Evolutionary conservation across 257 asterid species (phyloP).

Genomic region (Sherardia arvensis): DNA sequence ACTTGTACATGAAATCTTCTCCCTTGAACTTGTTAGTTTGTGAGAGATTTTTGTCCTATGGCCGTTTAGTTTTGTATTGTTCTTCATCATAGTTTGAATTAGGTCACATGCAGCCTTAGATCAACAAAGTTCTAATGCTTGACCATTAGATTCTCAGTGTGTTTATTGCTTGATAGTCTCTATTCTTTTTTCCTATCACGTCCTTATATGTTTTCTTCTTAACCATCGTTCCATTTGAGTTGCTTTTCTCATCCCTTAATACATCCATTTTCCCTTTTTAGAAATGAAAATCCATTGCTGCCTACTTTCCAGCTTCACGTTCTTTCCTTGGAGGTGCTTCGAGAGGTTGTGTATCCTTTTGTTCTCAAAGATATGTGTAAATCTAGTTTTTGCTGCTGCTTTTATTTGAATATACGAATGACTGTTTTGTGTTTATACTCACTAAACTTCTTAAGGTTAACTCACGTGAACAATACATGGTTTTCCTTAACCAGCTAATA

Average conservation of each 20-base stretch:
- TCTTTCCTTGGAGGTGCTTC: slow-evolving; percentile 84
- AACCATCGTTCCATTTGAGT: neutral
- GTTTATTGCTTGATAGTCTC: neutral
- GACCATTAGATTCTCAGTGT: neutral
- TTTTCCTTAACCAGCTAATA: slow-evolving; percentile 54
- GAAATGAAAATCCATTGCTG: slow-evolving; percentile 43
- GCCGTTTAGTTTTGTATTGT: neutral
- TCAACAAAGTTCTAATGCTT: neutral
- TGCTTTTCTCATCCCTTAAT: slow-evolving; percentile 7
- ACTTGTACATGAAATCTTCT: neutral
- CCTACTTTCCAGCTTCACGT: slow-evolving; percentile 67
- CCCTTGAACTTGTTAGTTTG: neutral
- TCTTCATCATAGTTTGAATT: neutral
- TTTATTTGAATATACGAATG: neutral
- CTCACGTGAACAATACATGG: slow-evolving; percentile 11
- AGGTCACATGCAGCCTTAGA: neutral
- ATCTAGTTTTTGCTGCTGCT: too few species aligned
- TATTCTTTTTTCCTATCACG: neutral
- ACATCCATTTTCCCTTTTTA: slow-evolving; percentile 28
- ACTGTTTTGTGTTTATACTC: neutral
- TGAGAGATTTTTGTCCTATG: neutral
- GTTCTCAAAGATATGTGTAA: slow-evolving; percentile 4
- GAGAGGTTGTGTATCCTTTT: slow-evolving; percentile 99
- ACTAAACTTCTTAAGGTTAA: slow-evolving; percentile 3
- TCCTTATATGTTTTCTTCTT: neutral